Base-by-base conservation (phyloP, 176 grass and related monocot genomes). In the Rhipidocladum racemiflorum region DNA sequence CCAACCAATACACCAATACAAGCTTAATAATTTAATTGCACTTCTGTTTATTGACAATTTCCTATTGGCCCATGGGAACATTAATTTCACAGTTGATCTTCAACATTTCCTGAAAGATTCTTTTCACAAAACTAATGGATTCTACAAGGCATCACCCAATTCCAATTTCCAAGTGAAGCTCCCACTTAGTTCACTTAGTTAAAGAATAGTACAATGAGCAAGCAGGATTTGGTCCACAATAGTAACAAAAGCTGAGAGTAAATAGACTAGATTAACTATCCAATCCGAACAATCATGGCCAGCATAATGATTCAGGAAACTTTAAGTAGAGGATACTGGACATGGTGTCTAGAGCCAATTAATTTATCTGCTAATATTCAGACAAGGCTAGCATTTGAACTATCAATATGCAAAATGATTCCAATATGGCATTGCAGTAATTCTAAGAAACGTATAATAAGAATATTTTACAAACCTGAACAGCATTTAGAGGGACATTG, bases 401-500 rank as follows among this genome's bases (percentile, higher is more conserved):
- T 77, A 70, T 72, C 9, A 80, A 75, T 30, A 40, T 43, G 34
- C 21, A 65, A 65, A 34, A 54, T 63, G 13, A 51, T 63, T 43
- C 32, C 18, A 79, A 45, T 63, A 61, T 53, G 62, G 7, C 17
- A 61, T 23, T 15, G 29, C 18, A 65, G 57, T 65, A 43, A 72
- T 65, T 70, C 27, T 30, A 72, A 29, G 38, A 81, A 61, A 64
- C 7, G 13, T 23, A 88, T 40, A 67, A 21, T n/a, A 48, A 36
- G 68, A 45, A 54, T 72, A 23, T 87, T 74, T 16, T 46, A 75
- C 79, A 88, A 84, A 98, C 96, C 96, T 98, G 92, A 83, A 98
- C 96, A 28, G 96, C 92, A 83, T 98, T 98, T 75, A 98, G 79
- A 65, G 95, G 96, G 35, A 98, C 96, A 73, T 98, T 87, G 74